Evolutionary conservation across 257 asterid genomes (phyloP), one percentile per base, ranked within the genome.

Genomic region (Solanum bukasovii): DNA sequence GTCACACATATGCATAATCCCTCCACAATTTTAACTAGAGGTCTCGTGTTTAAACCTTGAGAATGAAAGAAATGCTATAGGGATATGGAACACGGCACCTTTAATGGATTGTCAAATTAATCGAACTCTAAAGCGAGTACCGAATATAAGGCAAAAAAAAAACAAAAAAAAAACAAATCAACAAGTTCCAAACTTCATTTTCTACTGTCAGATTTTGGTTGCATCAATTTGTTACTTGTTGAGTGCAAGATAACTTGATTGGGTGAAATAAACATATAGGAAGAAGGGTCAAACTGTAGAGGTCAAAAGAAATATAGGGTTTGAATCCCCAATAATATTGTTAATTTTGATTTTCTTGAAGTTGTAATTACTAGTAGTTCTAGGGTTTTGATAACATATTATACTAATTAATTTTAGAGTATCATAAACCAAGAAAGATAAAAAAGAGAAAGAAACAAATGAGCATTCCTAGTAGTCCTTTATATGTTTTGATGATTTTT

Each of bases 261-360:
- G 81, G 89, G 42, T 83, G 65, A 82, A 49, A 29, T 42, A 46
- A 18, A 21, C 4, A 27, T 82, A 29, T 82, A 49, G 42, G 86
- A 49, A 82, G 70, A 82, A 29, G 86, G 44, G 85, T 81, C 40
- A 46, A 81, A 81, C 68, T 81, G 5, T 81, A 1, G 83, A 84
- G 88, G 88, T 89, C 90, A 89, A 84, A 89, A 84, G 87, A 89
- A 10, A 79, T 29, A 42, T 73, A 87, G 86, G 88, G 88, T 82
- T 86, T 84, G 84, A 87, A 89, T 89, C 91, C 90, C 91, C 31
- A 89, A 84, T 75, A 82, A 9, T 49, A 20, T 29, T 74, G 33
- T 74, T 21, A 21, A 74, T 74, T 72, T 82, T 49, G 44, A 49
- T 82, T 82, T 49, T 82, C 86, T 82, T 49, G 86, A 82, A 46